These are phyloP conservation scores for Tylopilus felleus DNA, from an alignment of 768 basidiomycete genomes.

Conservation along the genomic window DNA sequence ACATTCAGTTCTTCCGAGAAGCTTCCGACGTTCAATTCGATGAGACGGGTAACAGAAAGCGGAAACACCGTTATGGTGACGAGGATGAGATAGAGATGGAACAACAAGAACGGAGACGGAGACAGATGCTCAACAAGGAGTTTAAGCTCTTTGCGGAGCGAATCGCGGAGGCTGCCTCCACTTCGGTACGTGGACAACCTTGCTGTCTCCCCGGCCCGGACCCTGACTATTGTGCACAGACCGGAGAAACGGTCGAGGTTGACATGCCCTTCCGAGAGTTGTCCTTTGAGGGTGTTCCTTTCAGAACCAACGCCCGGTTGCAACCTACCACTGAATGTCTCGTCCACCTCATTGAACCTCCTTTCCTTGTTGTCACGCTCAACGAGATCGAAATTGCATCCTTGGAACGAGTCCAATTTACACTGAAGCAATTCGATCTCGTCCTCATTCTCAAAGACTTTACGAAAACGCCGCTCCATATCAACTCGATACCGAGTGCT, in stretches of 20 bases:
- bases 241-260: constrained; percentile 83
- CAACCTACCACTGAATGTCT: constrained; percentile 97
- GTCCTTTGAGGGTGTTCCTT: constrained; percentile 95
- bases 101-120: constrained; percentile 90
- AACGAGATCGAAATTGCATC: constrained; percentile 96
- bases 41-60: constrained; percentile 98
- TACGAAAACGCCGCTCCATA: constrained; percentile 85
- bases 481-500: constrained; percentile 90
- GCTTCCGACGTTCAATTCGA: constrained; percentile 97
- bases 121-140: constrained; percentile 88
- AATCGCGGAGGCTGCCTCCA: constrained; percentile 77
- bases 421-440: constrained; percentile 94
- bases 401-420: constrained; percentile 94
- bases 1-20: constrained; percentile 97
- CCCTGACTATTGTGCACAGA: constrained; percentile 35
- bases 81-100: constrained; percentile 99
- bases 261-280: constrained; percentile 98
- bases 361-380: constrained; percentile 94
- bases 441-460: constrained; percentile 98
- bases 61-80: constrained; percentile 95
- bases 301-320: constrained; percentile 89
- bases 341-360: constrained; percentile 91
- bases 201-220: neutral
- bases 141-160: constrained; percentile 93
- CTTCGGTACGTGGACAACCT: constrained; percentile 54